Evolutionary conservation across 2,329 filamentous ascomycete species (phyloP).

Genomic region (Colletotrichum gigasporum): DNA sequence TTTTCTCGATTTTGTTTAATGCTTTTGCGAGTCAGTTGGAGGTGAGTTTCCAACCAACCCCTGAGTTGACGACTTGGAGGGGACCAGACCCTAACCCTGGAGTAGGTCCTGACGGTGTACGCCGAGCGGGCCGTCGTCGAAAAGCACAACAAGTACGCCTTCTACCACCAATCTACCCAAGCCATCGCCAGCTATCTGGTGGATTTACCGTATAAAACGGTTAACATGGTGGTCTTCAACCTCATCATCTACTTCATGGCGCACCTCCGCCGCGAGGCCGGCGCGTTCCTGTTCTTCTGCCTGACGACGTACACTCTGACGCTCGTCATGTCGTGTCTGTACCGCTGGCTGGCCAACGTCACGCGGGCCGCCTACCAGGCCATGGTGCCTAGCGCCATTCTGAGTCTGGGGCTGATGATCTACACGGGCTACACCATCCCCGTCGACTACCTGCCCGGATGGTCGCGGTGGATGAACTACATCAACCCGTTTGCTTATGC

Average conservation of each 20-base stretch:
- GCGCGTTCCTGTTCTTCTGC: constrained; percentile 69
- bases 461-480: constrained; percentile 65
- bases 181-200: constrained; percentile 61
- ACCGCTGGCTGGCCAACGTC: constrained; percentile 37
- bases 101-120: constrained; percentile 35
- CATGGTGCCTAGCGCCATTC: constrained; percentile 61
- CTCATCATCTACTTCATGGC: constrained; percentile 72
- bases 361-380: constrained; percentile 38
- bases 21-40: constrained; percentile 37
- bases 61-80: no score
- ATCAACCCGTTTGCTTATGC: constrained; percentile 63
- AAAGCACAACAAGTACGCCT: constrained; percentile 38
- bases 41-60: background rate
- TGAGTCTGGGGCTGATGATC: constrained; percentile 60
- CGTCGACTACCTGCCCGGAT: constrained; percentile 48
- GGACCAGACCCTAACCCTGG: background rate
- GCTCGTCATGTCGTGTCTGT: constrained; percentile 38
- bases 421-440: constrained; percentile 55
- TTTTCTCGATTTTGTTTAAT: constrained; percentile 44
- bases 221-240: constrained; percentile 59
- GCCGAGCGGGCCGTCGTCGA: constrained; percentile 37
- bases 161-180: constrained; percentile 44
- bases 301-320: constrained; percentile 47
- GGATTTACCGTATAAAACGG: constrained; percentile 59
- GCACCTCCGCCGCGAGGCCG: constrained; percentile 65